Evolutionary conservation across 2,329 filamentous ascomycete species (phyloP).

Genomic region (Aspergillus sp.): DNA sequence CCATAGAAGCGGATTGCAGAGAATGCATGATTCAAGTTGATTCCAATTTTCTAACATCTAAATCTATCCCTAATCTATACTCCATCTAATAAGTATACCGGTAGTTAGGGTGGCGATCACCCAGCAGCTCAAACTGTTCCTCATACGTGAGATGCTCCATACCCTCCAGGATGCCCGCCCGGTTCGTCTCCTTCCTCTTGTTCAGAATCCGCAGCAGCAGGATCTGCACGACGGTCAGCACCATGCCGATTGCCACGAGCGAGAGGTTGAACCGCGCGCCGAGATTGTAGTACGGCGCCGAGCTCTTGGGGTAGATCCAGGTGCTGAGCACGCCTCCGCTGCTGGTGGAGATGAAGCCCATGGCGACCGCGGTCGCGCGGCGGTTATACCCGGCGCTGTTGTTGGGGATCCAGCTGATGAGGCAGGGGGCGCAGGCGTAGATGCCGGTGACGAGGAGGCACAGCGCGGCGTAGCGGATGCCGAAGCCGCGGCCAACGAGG

Average conservation of each 20-base stretch:
- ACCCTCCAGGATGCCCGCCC: conserved; percentile 1
- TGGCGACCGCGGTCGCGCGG: conserved; percentile 6
- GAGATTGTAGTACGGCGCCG: conserved; percentile 10
- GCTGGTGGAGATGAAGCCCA: conserved; percentile 12
- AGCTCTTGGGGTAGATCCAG: conserved; percentile 13
- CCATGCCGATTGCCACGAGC: conserved; percentile 7
- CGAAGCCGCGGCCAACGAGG: neutral
- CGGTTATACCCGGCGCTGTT: conserved; percentile 10
- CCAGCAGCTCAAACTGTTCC: conserved; percentile 11
- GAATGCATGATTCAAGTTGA: too few species aligned
- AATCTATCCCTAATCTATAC: neutral
- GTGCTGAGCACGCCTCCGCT: conserved; percentile 11
- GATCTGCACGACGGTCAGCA: conserved; percentile 7
- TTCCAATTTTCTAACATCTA: neutral
- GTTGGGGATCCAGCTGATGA: conserved; percentile 14
- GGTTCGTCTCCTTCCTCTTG: conserved; percentile 2
- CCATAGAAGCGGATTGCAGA: too few species aligned
- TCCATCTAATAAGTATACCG: conserved; percentile 14
- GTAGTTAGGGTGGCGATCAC: conserved; percentile 14
- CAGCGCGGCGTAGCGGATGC: conserved; percentile 10
- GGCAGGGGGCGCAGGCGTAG: conserved; percentile 9
- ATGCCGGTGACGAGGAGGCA: conserved; percentile 11
- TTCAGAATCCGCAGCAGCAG: conserved; percentile 7
- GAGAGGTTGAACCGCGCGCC: conserved; percentile 10
- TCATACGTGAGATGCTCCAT: conserved; percentile 6